Evolutionary conservation across 2,329 filamentous ascomycete species (phyloP), one percentile per base, ranked within the genome.

Genomic region (Furcasterigmium furcatum): DNA sequence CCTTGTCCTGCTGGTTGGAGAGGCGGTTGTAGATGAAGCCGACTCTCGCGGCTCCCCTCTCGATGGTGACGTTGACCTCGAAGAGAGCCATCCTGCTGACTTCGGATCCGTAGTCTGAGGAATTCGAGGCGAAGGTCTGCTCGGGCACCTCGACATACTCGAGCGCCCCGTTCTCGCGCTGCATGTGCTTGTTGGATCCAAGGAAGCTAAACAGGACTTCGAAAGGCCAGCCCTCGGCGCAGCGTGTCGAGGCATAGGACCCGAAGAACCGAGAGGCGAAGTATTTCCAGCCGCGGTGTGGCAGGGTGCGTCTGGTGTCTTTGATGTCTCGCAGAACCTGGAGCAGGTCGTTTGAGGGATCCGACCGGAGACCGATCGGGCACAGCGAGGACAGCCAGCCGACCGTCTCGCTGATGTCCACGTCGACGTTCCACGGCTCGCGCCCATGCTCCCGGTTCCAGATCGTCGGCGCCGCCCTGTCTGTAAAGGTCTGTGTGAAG

Each of bases 381-480:
- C 72, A 77, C 12, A 83, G 61, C 0, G 77, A 72, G 3, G 78
- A 80, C 50, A 83, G 81, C 78, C 78, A 82, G 2, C 79, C 80
- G 0, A 83, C 77, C 0, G 79, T 82, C 43, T 78, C 67, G 5
- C 73, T 71, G 1, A 81, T 68, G 57, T 82, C 75, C 12, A 76
- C 62, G 14, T 72, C 70, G 1, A 60, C 57, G 21, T 70, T 70
- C 49, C 68, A 67, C 3, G 64, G 57, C n/a, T 70, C 61, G 14
- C 76, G 65, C 14, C 76, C 76, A 30, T 72, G 67, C 48, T 77
- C 74, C 49, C 76, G 73, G 44, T 73, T 76, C 76, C 76, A 84
- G 1, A 83, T 54, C 2, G 73, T 72, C 0, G 79, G 80, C 0
- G 67, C 58, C 1, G 54, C 49, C 16, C 79, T 68, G 43, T 82